Evolutionary conservation across 768 basidiomycete genomes (phyloP).

Genomic region (Lactarius quietus): DNA sequence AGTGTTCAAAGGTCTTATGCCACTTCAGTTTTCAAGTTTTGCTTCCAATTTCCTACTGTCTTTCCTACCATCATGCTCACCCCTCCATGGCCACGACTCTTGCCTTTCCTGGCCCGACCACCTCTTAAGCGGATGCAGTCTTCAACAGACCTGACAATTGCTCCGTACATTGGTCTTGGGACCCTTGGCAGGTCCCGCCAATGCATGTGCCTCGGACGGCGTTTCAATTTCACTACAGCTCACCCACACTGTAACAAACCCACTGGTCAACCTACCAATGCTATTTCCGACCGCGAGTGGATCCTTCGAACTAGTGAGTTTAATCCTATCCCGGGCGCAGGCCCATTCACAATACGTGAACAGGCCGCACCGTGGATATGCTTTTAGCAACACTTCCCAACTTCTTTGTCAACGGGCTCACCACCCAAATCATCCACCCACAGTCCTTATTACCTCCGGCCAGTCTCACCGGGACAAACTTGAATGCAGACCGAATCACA

Average conservation of each 20-base stretch:
- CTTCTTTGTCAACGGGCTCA: constrained; percentile 66
- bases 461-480: constrained; percentile 27
- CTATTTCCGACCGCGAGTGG: constrained; percentile 72
- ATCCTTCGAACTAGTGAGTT: constrained; percentile 65
- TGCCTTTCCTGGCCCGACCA: neutral
- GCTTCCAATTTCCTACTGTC: no score
- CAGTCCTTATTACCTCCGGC: constrained; percentile 23
- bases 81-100: no score
- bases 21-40: no score
- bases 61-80: no score
- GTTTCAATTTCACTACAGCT: neutral
- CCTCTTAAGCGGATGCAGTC: neutral
- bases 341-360: neutral
- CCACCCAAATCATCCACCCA: constrained; percentile 42
- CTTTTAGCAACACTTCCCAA: constrained; percentile 66
- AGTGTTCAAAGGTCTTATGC: no score
- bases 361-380: constrained; percentile 69
- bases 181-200: neutral
- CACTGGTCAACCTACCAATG: neutral
- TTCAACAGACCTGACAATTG: neutral
- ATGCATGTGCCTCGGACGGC: neutral
- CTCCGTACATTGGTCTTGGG: neutral
- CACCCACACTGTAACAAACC: neutral
- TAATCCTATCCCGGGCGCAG: neutral
- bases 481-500: constrained; percentile 30